Percentiles rank a stretch among this genome's conserved stretches.
Conservation (phyloP, 495 filamentous ascomycete species). For the Xylaria flabelliformis region DNA sequence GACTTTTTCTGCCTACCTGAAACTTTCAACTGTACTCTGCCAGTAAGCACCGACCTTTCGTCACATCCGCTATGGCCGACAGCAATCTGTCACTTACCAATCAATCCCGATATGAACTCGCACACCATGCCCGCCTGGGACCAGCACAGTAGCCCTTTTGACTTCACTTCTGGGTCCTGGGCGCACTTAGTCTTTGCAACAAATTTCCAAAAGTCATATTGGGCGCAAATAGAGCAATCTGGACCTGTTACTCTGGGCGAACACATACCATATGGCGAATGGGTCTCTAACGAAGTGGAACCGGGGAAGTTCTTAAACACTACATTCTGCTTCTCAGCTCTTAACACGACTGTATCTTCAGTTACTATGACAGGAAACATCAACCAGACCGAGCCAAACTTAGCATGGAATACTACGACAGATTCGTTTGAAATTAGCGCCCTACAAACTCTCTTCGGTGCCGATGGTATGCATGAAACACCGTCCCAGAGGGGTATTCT, state of each 20-base stretch:
- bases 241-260: neutral
- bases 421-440: neutral
- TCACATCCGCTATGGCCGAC: neutral
- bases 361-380: neutral
- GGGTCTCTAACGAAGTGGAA: neutral
- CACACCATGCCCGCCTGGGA: neutral
- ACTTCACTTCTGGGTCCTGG: constrained; percentile 3
- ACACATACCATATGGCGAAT: neutral
- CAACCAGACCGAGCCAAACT: neutral
- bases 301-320: neutral
- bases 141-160: neutral
- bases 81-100: neutral
- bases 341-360: neutral
- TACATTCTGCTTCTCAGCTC: neutral
- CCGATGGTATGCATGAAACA: neutral
- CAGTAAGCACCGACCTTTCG: neutral
- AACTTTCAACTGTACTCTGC: neutral
- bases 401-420: neutral
- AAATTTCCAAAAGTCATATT: neutral
- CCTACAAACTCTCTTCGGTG: neutral
- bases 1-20: neutral
- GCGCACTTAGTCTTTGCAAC: constrained; percentile 5
- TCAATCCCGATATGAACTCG: neutral
- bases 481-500: neutral
- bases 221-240: neutral